Conservation (phyloP, 2,329 filamentous ascomycete genomes). For the Rhynchosporium graminicola region DNA sequence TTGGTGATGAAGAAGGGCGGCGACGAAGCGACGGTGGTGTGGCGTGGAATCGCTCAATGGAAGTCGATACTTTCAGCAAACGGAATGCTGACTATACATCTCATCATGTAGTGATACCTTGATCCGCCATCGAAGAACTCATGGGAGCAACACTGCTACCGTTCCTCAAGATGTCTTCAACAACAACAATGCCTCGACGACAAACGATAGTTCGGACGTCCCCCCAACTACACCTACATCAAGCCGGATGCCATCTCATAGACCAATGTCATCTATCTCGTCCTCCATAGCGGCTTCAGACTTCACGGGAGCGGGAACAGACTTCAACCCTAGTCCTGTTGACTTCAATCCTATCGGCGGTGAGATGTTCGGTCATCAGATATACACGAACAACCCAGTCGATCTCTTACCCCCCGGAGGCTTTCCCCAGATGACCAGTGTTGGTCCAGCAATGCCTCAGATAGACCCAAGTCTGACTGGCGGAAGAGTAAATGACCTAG, state of each 20-base stretch:
- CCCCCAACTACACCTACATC: neutral
- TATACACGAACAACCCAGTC: neutral
- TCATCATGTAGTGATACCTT: constrained; percentile 14
- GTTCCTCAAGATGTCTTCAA: constrained; percentile 14
- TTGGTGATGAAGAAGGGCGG: no score
- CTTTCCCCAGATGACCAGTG: neutral
- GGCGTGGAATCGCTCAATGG: neutral
- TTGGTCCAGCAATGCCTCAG: neutral
- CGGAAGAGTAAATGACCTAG: neutral
- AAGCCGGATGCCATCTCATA: neutral
- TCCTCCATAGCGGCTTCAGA: constrained; percentile 1
- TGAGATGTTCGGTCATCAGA: constrained; percentile 5
- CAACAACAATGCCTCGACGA: constrained; percentile 14
- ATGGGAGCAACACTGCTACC: constrained; percentile 13
- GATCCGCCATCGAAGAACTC: constrained; percentile 16
- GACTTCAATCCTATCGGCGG: constrained; percentile 4
- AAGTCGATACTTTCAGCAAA: neutral
- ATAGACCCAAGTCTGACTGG: constrained; percentile 14
- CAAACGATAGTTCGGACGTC: neutral
- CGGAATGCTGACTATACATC: neutral
- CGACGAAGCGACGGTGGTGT: no score
- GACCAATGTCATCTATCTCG: neutral
- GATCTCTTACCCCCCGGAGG: neutral
- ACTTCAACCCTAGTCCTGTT: constrained; percentile 5
- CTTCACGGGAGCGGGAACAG: neutral